Base-by-base conservation (phyloP, 148 eudicot species). In the Oxyria digyna region DNA sequence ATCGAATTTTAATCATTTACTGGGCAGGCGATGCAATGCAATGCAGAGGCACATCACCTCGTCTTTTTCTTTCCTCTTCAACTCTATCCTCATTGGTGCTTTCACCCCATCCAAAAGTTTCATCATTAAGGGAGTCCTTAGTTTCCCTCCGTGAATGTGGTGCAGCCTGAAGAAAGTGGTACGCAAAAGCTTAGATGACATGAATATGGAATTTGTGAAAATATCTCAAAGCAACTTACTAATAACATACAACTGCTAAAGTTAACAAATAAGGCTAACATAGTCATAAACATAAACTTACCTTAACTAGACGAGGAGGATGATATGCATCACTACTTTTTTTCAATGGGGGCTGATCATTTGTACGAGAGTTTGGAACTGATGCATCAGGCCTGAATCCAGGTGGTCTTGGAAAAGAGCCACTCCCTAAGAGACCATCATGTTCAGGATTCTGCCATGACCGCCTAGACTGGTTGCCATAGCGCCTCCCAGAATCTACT, bases 351-450 rank as follows among this genome's bases (percentile, higher is more conserved):
- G 67, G 57, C 46, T 79, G 80, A 62, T 89, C 97, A 72, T 72
- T 81, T 50, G 85, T 67, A 45, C 82, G 88, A 65, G 67, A 82
- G 79, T 85, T 89, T 59, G 87, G 78, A 71, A 67, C 85, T 24
- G 89, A 67, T 40, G 79, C 66, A 57, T 91, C 89, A 71, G 86
- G 74, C 43, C 84, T 77, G 84, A 63, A 88, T 63, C 93, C 97
- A 73, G 99, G 75, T 27, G 97, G 85, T 77, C 91, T 88, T 35
- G 96, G 86, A 73, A 94, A 88, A 67, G 99, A 86, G 74, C 99
- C 99, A 79, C 99, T 90, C 69, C 99, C 99, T 50, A 95, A 93
- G 78, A 95, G 97, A 74, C 99, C 99, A 80, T 91, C 99, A 74
- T 88, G 99, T 74, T 91, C 97, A 67, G 91, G 54, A 73, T 76